Conservation (phyloP, 495 filamentous ascomycete species). For the Glarea lozoyensis region DNA sequence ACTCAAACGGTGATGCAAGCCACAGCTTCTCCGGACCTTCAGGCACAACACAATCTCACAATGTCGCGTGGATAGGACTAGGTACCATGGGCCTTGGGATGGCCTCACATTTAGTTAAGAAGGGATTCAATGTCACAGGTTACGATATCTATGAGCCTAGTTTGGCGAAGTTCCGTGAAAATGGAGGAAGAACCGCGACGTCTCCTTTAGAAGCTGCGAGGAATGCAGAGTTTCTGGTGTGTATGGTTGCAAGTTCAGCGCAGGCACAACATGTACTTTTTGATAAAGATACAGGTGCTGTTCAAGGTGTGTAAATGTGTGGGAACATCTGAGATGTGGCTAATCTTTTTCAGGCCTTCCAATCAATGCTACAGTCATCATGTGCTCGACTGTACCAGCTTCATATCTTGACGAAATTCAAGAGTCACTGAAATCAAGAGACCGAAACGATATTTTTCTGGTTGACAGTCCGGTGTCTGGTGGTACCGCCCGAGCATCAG, state of each 20-base stretch:
- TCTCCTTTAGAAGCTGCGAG: conserved; percentile 56
- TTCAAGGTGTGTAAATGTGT: conserved; percentile 19
- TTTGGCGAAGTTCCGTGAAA: conserved; percentile 54
- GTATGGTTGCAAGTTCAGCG: conserved; percentile 67
- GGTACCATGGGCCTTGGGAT: conserved; percentile 85
- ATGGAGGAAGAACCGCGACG: conserved; percentile 51
- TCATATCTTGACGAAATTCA: conserved; percentile 54
- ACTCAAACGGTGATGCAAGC: too few species aligned
- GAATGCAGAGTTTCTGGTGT: conserved; percentile 51
- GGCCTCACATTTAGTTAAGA: conserved; percentile 65
- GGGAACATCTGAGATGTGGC: not conserved
- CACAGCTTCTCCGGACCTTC: too few species aligned
- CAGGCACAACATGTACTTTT: conserved; percentile 62
- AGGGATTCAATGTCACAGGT: conserved; percentile 59
- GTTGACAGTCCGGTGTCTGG: conserved; percentile 72
- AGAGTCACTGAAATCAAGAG: conserved; percentile 38
- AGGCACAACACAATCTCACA: too few species aligned
- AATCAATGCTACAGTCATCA: conserved; percentile 50
- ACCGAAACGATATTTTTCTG: conserved; percentile 55
- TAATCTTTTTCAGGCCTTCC: conserved; percentile 36
- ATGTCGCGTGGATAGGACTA: too few species aligned
- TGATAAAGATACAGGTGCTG: conserved; percentile 46
- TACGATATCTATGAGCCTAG: conserved; percentile 66
- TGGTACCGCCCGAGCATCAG: conserved; percentile 58
- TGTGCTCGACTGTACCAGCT: conserved; percentile 69